These are phyloP conservation scores for Aspergillus latus DNA, from an alignment of 2,329 filamentous ascomycete genomes.

Conservation along the genomic window DNA sequence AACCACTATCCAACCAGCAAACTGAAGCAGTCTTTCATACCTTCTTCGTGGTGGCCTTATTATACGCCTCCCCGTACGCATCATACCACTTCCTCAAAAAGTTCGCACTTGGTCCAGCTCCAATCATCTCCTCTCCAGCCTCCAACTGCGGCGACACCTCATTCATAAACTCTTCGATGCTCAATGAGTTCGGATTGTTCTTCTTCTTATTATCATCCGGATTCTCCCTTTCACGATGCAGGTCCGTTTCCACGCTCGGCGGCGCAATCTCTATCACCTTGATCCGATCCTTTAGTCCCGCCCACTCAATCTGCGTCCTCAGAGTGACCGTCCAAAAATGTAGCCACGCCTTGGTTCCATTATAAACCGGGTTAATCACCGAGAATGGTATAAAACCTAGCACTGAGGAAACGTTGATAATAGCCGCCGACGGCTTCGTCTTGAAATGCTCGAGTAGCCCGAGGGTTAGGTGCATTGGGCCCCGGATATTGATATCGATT, in stretches of 20 bases:
- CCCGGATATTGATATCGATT: constrained; percentile 59
- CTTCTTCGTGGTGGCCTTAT: constrained; percentile 15
- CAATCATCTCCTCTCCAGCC: constrained; percentile 51
- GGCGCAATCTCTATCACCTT: constrained; percentile 58
- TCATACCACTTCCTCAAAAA: constrained; percentile 50
- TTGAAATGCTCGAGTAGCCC: constrained; percentile 53
- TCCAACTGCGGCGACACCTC: constrained; percentile 49
- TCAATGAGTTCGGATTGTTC: constrained; percentile 50
- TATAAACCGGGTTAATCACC: constrained; percentile 60
- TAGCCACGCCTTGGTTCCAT: constrained; percentile 59
- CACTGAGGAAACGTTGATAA: constrained; percentile 57
- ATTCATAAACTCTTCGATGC: constrained; percentile 56
- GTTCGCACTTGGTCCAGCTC: constrained; percentile 45
- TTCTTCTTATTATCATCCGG: constrained; percentile 61
- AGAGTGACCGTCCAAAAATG: constrained; percentile 60
- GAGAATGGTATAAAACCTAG: constrained; percentile 55
- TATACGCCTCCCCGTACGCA: constrained; percentile 39
- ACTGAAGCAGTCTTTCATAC: not conserved
- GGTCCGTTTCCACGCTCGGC: constrained; percentile 55
- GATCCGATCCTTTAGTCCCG: constrained; percentile 36
- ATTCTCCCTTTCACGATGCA: constrained; percentile 57
- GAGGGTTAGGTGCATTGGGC: constrained; percentile 57
- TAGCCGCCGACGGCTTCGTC: constrained; percentile 35
- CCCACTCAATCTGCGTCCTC: constrained; percentile 49
- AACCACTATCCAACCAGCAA: not conserved